phyloP scores from a whole-genome alignment of 1,284 basidiomycete species.

The Ustilago nuda region DNA sequence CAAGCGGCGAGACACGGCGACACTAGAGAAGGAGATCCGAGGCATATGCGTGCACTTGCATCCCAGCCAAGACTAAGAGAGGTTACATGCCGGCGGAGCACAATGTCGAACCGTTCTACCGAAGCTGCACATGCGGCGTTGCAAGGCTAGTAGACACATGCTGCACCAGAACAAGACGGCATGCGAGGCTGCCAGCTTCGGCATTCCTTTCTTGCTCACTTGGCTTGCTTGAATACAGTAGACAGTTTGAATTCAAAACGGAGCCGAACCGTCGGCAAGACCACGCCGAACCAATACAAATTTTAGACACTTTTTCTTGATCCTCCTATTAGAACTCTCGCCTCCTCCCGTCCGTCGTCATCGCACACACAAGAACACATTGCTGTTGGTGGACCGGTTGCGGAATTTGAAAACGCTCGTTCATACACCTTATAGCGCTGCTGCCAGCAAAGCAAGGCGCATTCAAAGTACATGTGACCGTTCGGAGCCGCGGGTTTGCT shows the following conservation, averaged over 20 bases:
- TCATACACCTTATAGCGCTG: not conserved
- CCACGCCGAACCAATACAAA: not conserved
- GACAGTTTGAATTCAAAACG: not conserved
- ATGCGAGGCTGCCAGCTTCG: constrained; percentile 4
- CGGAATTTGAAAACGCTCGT: not conserved
- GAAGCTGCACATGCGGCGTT: not conserved
- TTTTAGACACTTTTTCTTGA: not conserved
- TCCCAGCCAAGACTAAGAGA: not conserved
- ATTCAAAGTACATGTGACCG: not conserved
- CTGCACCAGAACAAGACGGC: not conserved
- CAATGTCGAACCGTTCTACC: constrained; percentile 1
- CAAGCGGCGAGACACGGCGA: not conserved
- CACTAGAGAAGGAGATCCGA: constrained; percentile 14
- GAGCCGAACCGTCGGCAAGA: constrained; percentile 6
- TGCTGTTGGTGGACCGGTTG: not conserved
- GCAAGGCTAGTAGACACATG: not conserved
- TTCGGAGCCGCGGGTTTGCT: not conserved
- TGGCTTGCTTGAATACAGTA: not conserved
- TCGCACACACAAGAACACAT: not conserved
- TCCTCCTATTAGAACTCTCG: not conserved
- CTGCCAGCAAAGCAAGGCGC: not conserved
- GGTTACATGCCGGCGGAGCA: constrained; percentile 1
- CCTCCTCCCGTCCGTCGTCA: not conserved
- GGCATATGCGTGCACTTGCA: constrained; percentile 20
- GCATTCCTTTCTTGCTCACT: not conserved